These are phyloP conservation scores for Chionographis japonica DNA, from an alignment of 106 monocot genomes.

Conservation along the genomic window DNA sequence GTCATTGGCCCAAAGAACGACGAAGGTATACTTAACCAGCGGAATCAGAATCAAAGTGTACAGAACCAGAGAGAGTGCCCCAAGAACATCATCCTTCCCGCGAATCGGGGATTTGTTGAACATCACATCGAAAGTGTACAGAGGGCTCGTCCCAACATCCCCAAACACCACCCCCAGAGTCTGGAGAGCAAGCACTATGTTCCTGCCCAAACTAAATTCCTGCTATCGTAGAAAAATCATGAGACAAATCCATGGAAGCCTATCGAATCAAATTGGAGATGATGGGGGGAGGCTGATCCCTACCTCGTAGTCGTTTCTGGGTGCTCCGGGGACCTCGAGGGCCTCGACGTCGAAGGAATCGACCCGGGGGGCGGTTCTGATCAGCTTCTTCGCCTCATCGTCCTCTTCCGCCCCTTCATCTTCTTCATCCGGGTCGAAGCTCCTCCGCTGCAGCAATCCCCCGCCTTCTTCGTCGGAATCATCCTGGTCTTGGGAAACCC, in stretches of 20 bases:
- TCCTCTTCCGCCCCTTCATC: conserved; percentile 2
- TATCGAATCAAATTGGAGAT: neutral
- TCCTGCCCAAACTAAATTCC: conserved; percentile 69
- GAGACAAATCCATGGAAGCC: neutral
- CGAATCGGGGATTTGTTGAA: conserved; percentile 54
- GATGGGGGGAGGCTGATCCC: neutral
- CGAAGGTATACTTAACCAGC: conserved; percentile 69
- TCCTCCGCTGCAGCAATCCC: neutral
- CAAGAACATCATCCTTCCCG: conserved; percentile 72
- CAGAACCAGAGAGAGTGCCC: conserved; percentile 75
- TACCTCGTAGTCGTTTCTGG: conserved; percentile 31
- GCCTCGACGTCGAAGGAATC: conserved; percentile 57
- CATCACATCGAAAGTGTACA: conserved; percentile 90
- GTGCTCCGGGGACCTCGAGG: conserved; percentile 50
- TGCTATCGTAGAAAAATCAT: conserved; percentile 27
- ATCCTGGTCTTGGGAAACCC: conserved; percentile 26
- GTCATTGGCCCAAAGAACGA: conserved; percentile 81
- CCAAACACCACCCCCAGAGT: conserved; percentile 90
- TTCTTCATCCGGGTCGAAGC: conserved; percentile 21
- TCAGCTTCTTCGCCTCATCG: conserved; percentile 15
- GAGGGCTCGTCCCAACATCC: conserved; percentile 81
- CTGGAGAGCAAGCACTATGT: conserved; percentile 54
- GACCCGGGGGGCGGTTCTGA: conserved; percentile 36
- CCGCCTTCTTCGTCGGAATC: conserved; percentile 11
- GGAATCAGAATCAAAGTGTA: conserved; percentile 85